Percentiles rank a stretch among this genome's conserved stretches.
phyloP scores from a whole-genome alignment of 2,329 filamentous ascomycete species.

The Emmonsia crescens region DNA sequence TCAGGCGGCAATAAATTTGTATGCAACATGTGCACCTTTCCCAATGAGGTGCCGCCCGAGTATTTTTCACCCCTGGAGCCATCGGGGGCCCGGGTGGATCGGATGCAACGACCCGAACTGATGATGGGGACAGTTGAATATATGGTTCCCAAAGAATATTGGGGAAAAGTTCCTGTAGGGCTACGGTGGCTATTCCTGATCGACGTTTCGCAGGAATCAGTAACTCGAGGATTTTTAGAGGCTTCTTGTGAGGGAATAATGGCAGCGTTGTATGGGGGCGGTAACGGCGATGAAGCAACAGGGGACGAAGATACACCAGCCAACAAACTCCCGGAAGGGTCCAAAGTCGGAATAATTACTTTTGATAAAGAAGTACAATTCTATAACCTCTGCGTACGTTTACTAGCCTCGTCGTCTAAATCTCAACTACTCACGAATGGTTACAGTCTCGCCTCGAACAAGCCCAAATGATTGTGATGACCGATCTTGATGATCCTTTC shows the following conservation, averaged over 20 bases:
- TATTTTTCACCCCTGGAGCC: conserved; percentile 90
- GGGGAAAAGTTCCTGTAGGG: conserved; percentile 85
- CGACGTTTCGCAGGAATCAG: conserved; percentile 84
- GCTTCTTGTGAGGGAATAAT: conserved; percentile 84
- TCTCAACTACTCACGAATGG: conserved; percentile 16
- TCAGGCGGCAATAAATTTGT: conserved; percentile 92
- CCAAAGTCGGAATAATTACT: conserved; percentile 88
- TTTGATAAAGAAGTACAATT: conserved; percentile 97
- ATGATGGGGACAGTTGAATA: conserved; percentile 91
- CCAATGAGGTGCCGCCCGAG: conserved; percentile 83
- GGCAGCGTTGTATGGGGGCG: conserved; percentile 67
- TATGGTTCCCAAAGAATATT: conserved; percentile 95
- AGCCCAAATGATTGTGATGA: conserved; percentile 98
- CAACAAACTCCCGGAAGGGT: conserved; percentile 57
- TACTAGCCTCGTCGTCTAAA: background rate
- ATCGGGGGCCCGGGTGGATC: conserved; percentile 75
- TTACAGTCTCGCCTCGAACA: conserved; percentile 60
- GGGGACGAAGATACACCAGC: conserved; percentile 46
- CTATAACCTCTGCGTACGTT: conserved; percentile 78
- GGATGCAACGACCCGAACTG: conserved; percentile 79
- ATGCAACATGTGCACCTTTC: conserved; percentile 95
- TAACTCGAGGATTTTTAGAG: conserved; percentile 81
- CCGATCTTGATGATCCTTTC: conserved; percentile 93
- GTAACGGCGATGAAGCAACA: conserved; percentile 40
- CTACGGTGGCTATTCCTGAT: conserved; percentile 83